These are phyloP conservation scores for Didymella arachidicola DNA, from an alignment of 2,329 filamentous ascomycete species.

Conservation along the genomic window DNA sequence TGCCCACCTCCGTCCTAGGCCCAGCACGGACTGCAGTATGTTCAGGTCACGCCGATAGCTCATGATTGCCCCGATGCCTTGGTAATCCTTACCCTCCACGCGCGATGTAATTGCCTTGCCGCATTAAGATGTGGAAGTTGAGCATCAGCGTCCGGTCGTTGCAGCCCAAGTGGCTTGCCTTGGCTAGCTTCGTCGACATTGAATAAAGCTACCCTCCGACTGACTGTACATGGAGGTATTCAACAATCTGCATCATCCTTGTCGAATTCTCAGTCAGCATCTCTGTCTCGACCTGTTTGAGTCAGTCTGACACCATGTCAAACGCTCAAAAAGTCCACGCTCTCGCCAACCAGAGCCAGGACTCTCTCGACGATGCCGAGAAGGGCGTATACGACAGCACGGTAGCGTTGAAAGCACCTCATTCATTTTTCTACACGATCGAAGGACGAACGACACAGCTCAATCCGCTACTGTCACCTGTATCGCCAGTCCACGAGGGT, in stretches of 20 bases:
- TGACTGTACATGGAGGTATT: slow-evolving; percentile 29
- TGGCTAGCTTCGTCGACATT: slow-evolving; percentile 25
- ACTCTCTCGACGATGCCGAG: slow-evolving; percentile 45
- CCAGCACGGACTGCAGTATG: slow-evolving; percentile 36
- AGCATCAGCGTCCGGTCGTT: slow-evolving; percentile 23
- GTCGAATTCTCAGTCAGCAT: slow-evolving; percentile 29
- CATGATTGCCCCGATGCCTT: slow-evolving; percentile 24
- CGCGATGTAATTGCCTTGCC: slow-evolving; percentile 32
- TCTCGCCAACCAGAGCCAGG: slow-evolving; percentile 26
- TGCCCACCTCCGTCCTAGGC: slow-evolving; percentile 26
- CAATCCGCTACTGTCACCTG: slow-evolving; percentile 27
- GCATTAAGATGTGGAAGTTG: slow-evolving; percentile 29
- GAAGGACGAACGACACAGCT: slow-evolving; percentile 22
- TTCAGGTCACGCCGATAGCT: slow-evolving; percentile 30
- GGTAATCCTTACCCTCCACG: slow-evolving; percentile 20
- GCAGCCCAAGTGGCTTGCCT: slow-evolving; percentile 36
- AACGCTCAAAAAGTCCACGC: slow-evolving; percentile 28
- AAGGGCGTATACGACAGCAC: slow-evolving; percentile 44
- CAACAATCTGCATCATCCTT: slow-evolving; percentile 34
- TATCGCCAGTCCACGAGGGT: slow-evolving; percentile 45
- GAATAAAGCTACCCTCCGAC: slow-evolving; percentile 38
- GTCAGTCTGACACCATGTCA: slow-evolving; percentile 32
- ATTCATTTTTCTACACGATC: slow-evolving; percentile 39
- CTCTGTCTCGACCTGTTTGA: slow-evolving; percentile 24
- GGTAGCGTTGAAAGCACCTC: slow-evolving; percentile 33